Conservation (phyloP, 495 filamentous ascomycete genomes). For the Tuber indicum region DNA sequence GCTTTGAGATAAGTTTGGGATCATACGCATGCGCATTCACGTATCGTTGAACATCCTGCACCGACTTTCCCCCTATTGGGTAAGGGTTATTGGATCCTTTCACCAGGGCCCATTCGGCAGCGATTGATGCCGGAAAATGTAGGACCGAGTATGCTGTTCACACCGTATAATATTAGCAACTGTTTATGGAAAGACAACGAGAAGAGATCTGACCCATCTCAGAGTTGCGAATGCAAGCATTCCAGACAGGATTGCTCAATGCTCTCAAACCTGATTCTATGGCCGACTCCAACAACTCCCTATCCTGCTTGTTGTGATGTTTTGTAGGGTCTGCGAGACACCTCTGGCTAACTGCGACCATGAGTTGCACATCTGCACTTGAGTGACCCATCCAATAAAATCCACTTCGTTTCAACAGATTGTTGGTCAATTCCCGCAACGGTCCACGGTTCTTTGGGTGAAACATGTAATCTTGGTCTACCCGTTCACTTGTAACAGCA, state of each 20-base stretch:
- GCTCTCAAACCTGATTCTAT: constrained; percentile 58
- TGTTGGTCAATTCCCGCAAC: constrained; percentile 61
- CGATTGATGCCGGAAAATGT: constrained; percentile 21
- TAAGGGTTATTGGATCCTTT: background rate
- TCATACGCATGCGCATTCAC: constrained; percentile 52
- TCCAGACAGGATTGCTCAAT: constrained; percentile 56
- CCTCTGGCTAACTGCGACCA: constrained; percentile 56
- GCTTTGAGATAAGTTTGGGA: constrained; percentile 49
- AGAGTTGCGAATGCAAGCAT: constrained; percentile 58
- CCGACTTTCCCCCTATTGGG: constrained; percentile 52
- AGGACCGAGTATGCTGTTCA: constrained; percentile 31
- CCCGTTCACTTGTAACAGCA: constrained; percentile 78
- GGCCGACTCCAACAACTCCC: constrained; percentile 54
- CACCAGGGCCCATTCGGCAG: constrained; percentile 11
- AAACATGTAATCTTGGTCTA: constrained; percentile 83
- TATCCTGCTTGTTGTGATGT: constrained; percentile 54
- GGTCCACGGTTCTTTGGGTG: constrained; percentile 61
- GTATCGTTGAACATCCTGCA: constrained; percentile 54
- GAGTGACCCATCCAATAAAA: constrained; percentile 76
- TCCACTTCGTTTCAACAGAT: constrained; percentile 80
- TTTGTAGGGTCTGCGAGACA: constrained; percentile 57
- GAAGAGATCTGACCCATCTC: constrained; percentile 65
- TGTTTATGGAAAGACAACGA: background rate
- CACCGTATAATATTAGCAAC: background rate
- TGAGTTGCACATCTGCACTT: constrained; percentile 52